phyloP scores from a whole-genome alignment of 2,329 filamentous ascomycete genomes.

The Coniosporium tulheliwenetii region DNA sequence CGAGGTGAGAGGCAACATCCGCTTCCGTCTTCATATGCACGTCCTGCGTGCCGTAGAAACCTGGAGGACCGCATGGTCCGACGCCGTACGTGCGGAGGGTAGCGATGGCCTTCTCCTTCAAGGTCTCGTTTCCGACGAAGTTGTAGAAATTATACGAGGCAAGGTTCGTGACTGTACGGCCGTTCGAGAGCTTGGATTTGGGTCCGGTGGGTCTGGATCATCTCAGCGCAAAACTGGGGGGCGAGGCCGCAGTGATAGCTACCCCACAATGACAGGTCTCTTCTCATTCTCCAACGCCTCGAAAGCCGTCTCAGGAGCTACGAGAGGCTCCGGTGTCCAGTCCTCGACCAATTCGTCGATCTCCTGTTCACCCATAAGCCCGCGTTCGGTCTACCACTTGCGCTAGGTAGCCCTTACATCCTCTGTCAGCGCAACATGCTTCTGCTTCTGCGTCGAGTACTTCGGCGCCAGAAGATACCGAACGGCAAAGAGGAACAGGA shows the following conservation, averaged over 20 bases:
- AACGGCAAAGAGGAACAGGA: constrained; percentile 89
- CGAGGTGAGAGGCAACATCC: constrained; percentile 81
- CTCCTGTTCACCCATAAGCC: constrained; percentile 37
- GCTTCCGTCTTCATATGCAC: constrained; percentile 95
- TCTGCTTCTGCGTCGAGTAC: constrained; percentile 82
- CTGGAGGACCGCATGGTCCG: constrained; percentile 87
- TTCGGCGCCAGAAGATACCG: constrained; percentile 82
- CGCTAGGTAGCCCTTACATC: constrained; percentile 33
- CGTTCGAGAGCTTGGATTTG: constrained; percentile 75
- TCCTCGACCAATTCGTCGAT: constrained; percentile 95
- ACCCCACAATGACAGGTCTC: constrained; percentile 79
- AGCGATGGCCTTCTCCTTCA: constrained; percentile 91
- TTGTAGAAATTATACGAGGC: constrained; percentile 97
- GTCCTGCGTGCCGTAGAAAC: constrained; percentile 97
- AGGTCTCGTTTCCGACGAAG: constrained; percentile 77
- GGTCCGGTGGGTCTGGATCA: constrained; percentile 65
- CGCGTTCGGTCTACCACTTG: not conserved
- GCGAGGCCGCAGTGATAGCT: constrained; percentile 13
- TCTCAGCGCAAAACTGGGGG: not conserved
- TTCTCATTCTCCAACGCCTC: constrained; percentile 76
- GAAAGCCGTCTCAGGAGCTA: constrained; percentile 53
- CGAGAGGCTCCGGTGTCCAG: constrained; percentile 88
- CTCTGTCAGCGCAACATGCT: constrained; percentile 76
- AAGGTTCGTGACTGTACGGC: constrained; percentile 82
- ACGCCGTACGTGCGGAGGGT: constrained; percentile 92